Evolutionary conservation across 192 early-diverging fungal genomes (phyloP).

Genomic region (Rhizoclosmatium sp.): DNA sequence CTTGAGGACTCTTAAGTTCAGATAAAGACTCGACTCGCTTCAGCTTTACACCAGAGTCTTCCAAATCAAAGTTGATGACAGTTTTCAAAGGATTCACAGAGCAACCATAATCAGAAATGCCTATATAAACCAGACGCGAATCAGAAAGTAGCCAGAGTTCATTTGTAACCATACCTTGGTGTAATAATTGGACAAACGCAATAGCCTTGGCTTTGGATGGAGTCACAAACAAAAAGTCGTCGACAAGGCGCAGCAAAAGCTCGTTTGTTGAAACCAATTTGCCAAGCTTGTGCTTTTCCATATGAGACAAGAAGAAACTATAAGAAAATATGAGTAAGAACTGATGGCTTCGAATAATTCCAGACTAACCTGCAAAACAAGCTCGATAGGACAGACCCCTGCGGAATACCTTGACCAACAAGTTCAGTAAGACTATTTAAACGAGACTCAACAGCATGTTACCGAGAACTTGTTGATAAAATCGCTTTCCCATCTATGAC

Average conservation of each 20-base stretch:
- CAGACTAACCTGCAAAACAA: slow-evolving; percentile 79
- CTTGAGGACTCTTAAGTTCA: slow-evolving; percentile 8
- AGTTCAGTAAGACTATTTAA: neutral
- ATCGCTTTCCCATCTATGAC: slow-evolving; percentile 56
- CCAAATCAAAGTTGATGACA: slow-evolving; percentile 75
- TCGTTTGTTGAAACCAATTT: slow-evolving; percentile 47
- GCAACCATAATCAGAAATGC: slow-evolving; percentile 77
- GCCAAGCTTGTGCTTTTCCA: slow-evolving; percentile 67
- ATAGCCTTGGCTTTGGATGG: slow-evolving; percentile 54
- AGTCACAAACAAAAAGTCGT: slow-evolving; percentile 87
- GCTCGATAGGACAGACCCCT: slow-evolving; percentile 87
- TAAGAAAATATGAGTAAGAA: neutral
- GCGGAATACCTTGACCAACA: slow-evolving; percentile 76
- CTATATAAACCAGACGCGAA: slow-evolving; percentile 27
- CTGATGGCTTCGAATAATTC: neutral
- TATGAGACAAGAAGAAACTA: slow-evolving; percentile 79
- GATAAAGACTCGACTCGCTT: slow-evolving; percentile 24
- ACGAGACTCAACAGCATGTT: neutral
- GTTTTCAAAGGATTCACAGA: slow-evolving; percentile 79
- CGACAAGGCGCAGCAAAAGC: slow-evolving; percentile 77
- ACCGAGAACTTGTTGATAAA: slow-evolving; percentile 68
- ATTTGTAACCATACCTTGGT: slow-evolving; percentile 50
- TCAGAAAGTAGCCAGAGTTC: neutral
- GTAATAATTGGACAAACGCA: slow-evolving; percentile 66
- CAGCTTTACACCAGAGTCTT: slow-evolving; percentile 41